Evolutionary conservation across 2,329 filamentous ascomycete genomes (phyloP), one percentile per base, ranked within the genome.

Genomic region (Penicillium italicum): DNA sequence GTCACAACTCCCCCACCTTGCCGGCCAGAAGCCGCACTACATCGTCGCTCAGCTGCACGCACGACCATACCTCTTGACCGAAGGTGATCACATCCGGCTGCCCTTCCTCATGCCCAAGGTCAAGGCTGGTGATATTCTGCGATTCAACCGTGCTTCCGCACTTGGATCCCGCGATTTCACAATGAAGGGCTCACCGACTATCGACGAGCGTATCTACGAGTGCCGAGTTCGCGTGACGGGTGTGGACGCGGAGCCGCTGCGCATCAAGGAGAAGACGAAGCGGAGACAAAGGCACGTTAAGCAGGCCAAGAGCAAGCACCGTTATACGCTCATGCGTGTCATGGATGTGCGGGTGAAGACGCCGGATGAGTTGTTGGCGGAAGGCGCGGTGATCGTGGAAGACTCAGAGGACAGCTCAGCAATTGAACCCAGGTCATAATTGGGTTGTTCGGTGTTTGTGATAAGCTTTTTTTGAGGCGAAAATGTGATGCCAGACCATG

Each of bases 111-210:
- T 94, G 85, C 84, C 86, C 3, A 85, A 83, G 26, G 89, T 91
- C 5, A 76, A 81, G 8, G 87, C 91, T 0, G 94, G 94, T 30
- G 93, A 97, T 71, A 79, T 95, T 36, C 80, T 99, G 57, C 89
- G 92, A 7, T 82, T 99, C 55, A 93, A 96, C 77, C 87, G 91
- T 53, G 94, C 91, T 24, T 87, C 85, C 38, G 80, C 87, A 51
- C 77, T 99, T 42, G 94, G 94, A 28, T 93, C 87, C 63, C 83
- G 94, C 61, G 93, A 97, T 73, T 96, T 90, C 76, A 97, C 93
- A 5, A 80, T 97, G 61, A 90, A 91, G 73, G 90, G 89, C 5
- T 77, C 82, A 5, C 85, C 89, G n/a, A 93, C 89, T 70, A 77
- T 97, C 59, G 91, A 97, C 72, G 88, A 93, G 74, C 77, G 85